Conservation (phyloP, 83 land plant species). For the Isoetes engelmannii region DNA sequence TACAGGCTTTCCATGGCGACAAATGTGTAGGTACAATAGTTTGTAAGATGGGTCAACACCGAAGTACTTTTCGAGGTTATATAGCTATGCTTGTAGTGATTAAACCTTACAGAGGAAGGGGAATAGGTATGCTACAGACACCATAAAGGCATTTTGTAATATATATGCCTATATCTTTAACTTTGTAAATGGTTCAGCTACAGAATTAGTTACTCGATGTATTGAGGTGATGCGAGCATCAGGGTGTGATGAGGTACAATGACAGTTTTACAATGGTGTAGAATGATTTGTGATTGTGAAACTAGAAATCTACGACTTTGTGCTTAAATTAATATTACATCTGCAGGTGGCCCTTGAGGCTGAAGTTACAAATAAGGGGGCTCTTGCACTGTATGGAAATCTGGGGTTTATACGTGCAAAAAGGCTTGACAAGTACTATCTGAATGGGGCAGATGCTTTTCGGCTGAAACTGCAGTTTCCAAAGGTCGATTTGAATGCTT, state of each 20-base stretch:
- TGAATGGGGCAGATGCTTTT: slow-evolving; percentile 97
- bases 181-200: slow-evolving; percentile 44
- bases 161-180: slow-evolving; percentile 6
- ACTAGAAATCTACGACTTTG: not conserved
- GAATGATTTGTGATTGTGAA: slow-evolving; percentile 10
- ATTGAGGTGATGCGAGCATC: slow-evolving; percentile 89
- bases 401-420: slow-evolving; percentile 94
- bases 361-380: slow-evolving; percentile 97
- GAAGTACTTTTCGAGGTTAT: slow-evolving; percentile 83
- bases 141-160: not conserved
- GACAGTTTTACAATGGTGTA: slow-evolving; percentile 1
- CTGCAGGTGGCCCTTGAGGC: slow-evolving; percentile 95
- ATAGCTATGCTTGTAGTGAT: slow-evolving; percentile 98
- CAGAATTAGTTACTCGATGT: slow-evolving; percentile 91
- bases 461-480: slow-evolving; percentile 81
- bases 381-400: slow-evolving; percentile 89
- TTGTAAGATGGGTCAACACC: slow-evolving; percentile 94
- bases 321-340: not conserved
- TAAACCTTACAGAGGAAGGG: slow-evolving; percentile 84
- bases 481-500: slow-evolving; percentile 25
- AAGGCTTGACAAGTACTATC: slow-evolving; percentile 82
- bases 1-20: slow-evolving; percentile 64
- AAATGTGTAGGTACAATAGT: slow-evolving; percentile 91
- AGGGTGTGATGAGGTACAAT: slow-evolving; percentile 88
- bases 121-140: slow-evolving; percentile 55